Evolutionary conservation across 768 basidiomycete genomes (phyloP).

Genomic region (Russula ochroleuca): DNA sequence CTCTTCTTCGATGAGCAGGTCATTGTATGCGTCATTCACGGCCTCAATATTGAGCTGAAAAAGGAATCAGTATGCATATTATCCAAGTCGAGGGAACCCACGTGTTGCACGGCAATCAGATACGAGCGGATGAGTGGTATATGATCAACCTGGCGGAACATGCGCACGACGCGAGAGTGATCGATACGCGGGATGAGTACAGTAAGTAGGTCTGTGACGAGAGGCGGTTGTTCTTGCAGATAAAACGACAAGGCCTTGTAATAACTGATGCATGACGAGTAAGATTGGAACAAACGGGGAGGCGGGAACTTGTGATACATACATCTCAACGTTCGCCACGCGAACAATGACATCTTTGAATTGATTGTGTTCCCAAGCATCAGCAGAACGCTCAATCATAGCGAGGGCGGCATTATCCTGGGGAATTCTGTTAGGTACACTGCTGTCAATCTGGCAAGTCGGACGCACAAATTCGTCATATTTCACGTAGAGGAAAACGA

Average conservation of each 20-base stretch:
- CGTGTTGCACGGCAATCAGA: conserved; percentile 94
- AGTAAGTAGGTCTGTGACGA: conserved; percentile 89
- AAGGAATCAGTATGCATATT: neutral
- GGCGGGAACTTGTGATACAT: conserved; percentile 29
- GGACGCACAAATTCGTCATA: conserved; percentile 85
- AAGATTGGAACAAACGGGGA: conserved; percentile 10
- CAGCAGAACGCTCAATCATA: conserved; percentile 98
- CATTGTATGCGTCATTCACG: conserved; percentile 97
- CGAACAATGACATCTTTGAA: conserved; percentile 98
- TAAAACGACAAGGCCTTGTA: conserved; percentile 96
- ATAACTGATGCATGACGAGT: conserved; percentile 49
- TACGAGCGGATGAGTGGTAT: conserved; percentile 94
- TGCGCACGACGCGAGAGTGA: conserved; percentile 90
- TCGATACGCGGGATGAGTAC: conserved; percentile 93
- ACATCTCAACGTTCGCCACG: conserved; percentile 98
- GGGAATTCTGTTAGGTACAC: neutral
- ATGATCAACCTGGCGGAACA: conserved; percentile 93
- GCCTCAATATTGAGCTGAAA: conserved; percentile 87
- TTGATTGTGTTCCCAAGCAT: conserved; percentile 99
- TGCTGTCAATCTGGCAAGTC: neutral
- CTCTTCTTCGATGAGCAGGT: conserved; percentile 97
- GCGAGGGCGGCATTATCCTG: conserved; percentile 95
- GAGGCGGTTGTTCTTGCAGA: conserved; percentile 86
- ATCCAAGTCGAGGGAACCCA: conserved; percentile 36
- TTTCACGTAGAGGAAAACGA: conserved; percentile 98